Evolutionary conservation across 768 basidiomycete species (phyloP), one percentile per base, ranked within the genome.

Genomic region (Lentinula aciculospora): DNA sequence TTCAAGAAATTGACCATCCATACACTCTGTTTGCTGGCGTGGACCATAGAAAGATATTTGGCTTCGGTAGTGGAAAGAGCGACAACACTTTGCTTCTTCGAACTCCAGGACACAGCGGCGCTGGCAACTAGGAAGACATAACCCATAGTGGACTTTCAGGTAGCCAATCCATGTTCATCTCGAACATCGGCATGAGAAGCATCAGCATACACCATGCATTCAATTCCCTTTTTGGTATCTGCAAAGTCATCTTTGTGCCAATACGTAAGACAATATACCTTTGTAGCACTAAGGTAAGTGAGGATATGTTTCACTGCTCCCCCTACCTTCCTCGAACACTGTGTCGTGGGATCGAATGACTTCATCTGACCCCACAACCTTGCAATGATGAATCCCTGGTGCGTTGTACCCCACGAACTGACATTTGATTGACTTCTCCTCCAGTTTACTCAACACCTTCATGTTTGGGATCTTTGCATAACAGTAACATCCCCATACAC

Each of bases 21-120:
- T 12, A 67, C 23, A 1, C 60, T 54, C 39, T 71, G 60, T 46
- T 69, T 58, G 6, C 58, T 59, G 3, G 69, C 70, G 4, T 64
- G 56, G 0, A 57, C 54, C 1, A 66, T 56, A 7, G 70, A 64
- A 21, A 76, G 68, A 8, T 32, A 32, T 4, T 32, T 12, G 8
- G 4, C 1, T 12, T 32, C 32, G 12, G 32, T 32, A 12, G 32
- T 32, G 32, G 32, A 32, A 8, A 32, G 3, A 12, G 32, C 32
- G 1, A 32, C 32, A 6, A 4, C 12, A 12, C 8, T 12, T 32
- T 4, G 32, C 32, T 12, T 6, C 32, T 32, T 32, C 4, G 32
- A 32, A 4, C 49, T 56, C 77, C 76, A 80, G 27, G 53, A 63
- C 10, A 77, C 66, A 1, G 66, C 53, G 0, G 69, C 71, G 3